These are phyloP conservation scores for Trichophyton rubrum DNA, from an alignment of 2,329 filamentous ascomycete genomes.

Conservation along the genomic window DNA sequence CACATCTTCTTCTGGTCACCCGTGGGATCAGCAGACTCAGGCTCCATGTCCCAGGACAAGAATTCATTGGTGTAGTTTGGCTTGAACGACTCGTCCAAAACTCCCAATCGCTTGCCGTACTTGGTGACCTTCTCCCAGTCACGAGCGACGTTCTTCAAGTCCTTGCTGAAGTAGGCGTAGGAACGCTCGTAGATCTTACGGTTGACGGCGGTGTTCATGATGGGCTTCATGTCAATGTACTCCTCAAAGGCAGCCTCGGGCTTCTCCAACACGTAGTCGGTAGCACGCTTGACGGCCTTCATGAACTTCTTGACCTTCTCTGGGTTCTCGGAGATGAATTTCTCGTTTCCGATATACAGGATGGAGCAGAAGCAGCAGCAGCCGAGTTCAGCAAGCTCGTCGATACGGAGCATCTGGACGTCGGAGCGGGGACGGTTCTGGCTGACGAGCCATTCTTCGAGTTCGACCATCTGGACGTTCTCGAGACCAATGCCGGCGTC, in stretches of 20 bases:
- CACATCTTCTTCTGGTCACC: conserved; percentile 67
- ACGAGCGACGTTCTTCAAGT: conserved; percentile 60
- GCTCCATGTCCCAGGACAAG: conserved; percentile 52
- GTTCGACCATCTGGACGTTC: conserved; percentile 73
- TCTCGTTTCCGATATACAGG: conserved; percentile 66
- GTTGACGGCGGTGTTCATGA: conserved; percentile 56
- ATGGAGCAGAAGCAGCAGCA: conserved; percentile 79
- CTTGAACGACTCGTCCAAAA: conserved; percentile 50
- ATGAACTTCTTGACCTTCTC: conserved; percentile 57
- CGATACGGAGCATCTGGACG: conserved; percentile 70
- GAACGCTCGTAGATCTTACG: conserved; percentile 69
- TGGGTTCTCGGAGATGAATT: conserved; percentile 53
- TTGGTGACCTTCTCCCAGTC: conserved; percentile 68
- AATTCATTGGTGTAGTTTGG: conserved; percentile 67
- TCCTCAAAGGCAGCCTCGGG: conserved; percentile 54
- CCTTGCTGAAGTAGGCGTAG: conserved; percentile 62
- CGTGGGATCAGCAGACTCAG: conserved; percentile 52
- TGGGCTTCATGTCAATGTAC: conserved; percentile 60
- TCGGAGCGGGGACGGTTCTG: conserved; percentile 53
- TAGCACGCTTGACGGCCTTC: conserved; percentile 60
- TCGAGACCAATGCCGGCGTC: conserved; percentile 67
- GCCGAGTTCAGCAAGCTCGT: conserved; percentile 64
- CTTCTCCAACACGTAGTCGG: conserved; percentile 55
- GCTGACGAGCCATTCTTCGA: conserved; percentile 58
- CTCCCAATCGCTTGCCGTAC: conserved; percentile 61